Conservation (phyloP, 2,329 filamentous ascomycete genomes). For the Aureobasidium melanogenum region DNA sequence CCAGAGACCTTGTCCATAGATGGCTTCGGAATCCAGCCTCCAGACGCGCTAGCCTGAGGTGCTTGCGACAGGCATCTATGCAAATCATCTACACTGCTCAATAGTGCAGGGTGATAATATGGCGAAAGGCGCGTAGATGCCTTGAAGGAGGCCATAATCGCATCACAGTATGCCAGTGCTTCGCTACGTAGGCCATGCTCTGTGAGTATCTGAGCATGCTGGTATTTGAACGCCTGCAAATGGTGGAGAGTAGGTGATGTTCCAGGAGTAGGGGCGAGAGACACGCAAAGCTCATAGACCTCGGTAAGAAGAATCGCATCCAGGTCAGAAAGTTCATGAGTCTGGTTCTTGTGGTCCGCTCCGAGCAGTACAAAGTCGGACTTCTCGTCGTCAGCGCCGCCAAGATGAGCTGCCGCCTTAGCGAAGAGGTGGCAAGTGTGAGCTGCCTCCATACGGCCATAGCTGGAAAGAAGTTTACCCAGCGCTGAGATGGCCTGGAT, state of each 20-base stretch:
- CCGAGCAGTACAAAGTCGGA: conserved; percentile 77
- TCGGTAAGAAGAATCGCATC: conserved; percentile 92
- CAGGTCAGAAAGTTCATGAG: conserved; percentile 66
- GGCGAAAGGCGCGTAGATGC: conserved; percentile 74
- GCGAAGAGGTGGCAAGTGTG: conserved; percentile 93
- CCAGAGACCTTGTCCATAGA: conserved; percentile 94
- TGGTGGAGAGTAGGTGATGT: conserved; percentile 57
- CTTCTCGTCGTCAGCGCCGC: conserved; percentile 72
- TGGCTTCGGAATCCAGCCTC: conserved; percentile 84
- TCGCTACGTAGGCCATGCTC: conserved; percentile 76
- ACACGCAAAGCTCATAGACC: conserved; percentile 83
- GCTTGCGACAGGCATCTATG: conserved; percentile 74
- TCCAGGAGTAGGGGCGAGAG: conserved; percentile 51
- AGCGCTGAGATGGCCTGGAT: conserved; percentile 67
- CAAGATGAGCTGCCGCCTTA: conserved; percentile 59
- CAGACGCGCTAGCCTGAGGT: conserved; percentile 59
- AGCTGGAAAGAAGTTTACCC: conserved; percentile 72
- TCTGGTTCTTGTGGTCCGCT: conserved; percentile 65
- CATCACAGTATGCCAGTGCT: conserved; percentile 85
- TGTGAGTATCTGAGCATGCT: conserved; percentile 74
- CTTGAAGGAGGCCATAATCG: conserved; percentile 65
- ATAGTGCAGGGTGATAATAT: conserved; percentile 72
- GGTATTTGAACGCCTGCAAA: conserved; percentile 81
- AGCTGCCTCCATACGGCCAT: conserved; percentile 82
- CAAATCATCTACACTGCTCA: conserved; percentile 73